Evolutionary conservation across 2,329 filamentous ascomycete species (phyloP), one percentile per base, ranked within the genome.

Genomic region (Colletotrichum musae): DNA sequence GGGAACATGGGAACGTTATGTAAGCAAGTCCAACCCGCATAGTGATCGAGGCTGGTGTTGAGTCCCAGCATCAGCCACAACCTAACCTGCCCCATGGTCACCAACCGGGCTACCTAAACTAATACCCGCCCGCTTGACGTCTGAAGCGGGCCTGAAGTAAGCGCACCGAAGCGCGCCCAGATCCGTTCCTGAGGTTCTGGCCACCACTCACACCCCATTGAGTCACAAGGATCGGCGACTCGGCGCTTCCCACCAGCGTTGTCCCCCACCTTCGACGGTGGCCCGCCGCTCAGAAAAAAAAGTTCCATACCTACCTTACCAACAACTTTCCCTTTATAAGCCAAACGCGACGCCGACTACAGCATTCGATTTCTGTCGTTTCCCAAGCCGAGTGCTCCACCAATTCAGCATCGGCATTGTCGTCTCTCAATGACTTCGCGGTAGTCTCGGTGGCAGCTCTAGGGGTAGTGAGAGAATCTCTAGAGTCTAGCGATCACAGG

Each of bases 391-490:
- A 69, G 21, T 61, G 51, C 52, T n/a, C 36, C 43, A 50, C 48
- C 41, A 63, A 54, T 43, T 54, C 39, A 56, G 51, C 63, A 57
- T 51, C 63, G 51, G 51, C 18, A 45, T 51, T 70, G n/a, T n/a
- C 32, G 52, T 58, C 73, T 72, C 73, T 87, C 86, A 88, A 90
- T 90, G 88, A 87, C 81, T 81, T 77, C 78, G 77, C 87, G 90
- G 87, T 93, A 95, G 93, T 85, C 90, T 82, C 83, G 81, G 84
- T 86, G 85, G 83, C 80, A 87, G 90, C 89, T 93, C 90, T 92
- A 91, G 92, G 91, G 91, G 91, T 91, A 88, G 86, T 90, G 89
- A 89, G 88, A 91, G 87, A 85, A 88, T 92, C 90, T 92, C 90
- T 92, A 91, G 90, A 88, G 89, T 89, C 86, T 85, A 85, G 77